Base-by-base conservation (phyloP, 2,329 filamentous ascomycete genomes). In the Didymella pomorum region DNA sequence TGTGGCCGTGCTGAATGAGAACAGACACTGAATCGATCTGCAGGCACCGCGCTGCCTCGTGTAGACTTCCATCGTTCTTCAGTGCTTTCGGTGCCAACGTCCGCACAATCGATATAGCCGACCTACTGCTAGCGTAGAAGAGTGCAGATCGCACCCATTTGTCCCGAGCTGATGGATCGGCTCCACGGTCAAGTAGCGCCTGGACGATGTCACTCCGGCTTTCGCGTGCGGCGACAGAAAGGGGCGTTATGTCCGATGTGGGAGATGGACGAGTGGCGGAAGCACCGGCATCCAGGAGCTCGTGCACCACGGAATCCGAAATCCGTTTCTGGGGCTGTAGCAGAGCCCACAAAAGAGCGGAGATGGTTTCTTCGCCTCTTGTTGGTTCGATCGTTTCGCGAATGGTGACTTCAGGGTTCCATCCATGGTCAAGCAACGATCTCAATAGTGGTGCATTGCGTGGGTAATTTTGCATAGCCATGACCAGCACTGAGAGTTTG, bases 31-130 rank as follows among this genome's bases (percentile, higher is more conserved):
- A 83, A 12, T 82, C 75, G 0, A 87, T 62, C 62, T 89, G 86
- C 20, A 90, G 78, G 45, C 84, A 81, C 12, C 85, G 79, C 0
- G 87, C 84, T 3, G 87, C 86, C 59, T 89, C 87, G 66, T 90
- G 88, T 3, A 91, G 78, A 1, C 86, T 89, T 0, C 87, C 87
- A 58, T 91, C 88, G 56, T 90, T 86, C 41, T 79, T 81, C 1
- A 83, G 81, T 1, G 86, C 84, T 20, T 85, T 83, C 0, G 84
- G 82, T 5, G 88, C 78, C 0, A 89, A 72, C 50, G 80, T 81
- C 2, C 68, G 66, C 6, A 72, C 67, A 14, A 67, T 37, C 75
- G 62, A 61, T 41, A 64, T 60, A 33, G 66, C 62, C 47, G 71
- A 70, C n/a, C 55, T 60, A 59, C 69, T 78, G 1, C 86, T 86